Percentiles rank a stretch among this genome's conserved stretches.
phyloP scores from a whole-genome alignment of 768 basidiomycete species.

The Rhodotorula graminis region DNA sequence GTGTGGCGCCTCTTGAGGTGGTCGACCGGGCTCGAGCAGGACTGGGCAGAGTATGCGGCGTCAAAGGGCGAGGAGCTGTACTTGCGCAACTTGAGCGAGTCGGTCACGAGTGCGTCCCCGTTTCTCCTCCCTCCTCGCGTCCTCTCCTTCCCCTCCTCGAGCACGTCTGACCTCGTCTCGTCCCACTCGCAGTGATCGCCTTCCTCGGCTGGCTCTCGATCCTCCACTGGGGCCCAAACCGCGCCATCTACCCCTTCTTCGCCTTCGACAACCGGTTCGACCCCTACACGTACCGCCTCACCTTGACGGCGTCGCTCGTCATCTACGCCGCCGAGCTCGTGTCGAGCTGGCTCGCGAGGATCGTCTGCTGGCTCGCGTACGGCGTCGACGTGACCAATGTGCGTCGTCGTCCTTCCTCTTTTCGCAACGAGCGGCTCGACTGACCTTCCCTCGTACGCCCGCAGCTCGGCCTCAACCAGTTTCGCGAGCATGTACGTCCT shows the following conservation, averaged over 20 bases:
- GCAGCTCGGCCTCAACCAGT: slow-evolving; percentile 48
- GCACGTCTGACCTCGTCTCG: neutral
- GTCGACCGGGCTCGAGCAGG: slow-evolving; percentile 45
- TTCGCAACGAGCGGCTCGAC: neutral
- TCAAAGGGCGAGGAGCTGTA: slow-evolving; percentile 43
- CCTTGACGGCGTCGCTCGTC: slow-evolving; percentile 48
- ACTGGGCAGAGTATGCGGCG: slow-evolving; percentile 47
- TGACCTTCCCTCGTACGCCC: neutral
- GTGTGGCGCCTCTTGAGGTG: slow-evolving; percentile 46
- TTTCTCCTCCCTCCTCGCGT: neutral
- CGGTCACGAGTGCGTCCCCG: slow-evolving; percentile 46
- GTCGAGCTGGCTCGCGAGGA: slow-evolving; percentile 47
- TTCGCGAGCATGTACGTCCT: slow-evolving; percentile 48
- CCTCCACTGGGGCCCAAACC: slow-evolving; percentile 50
- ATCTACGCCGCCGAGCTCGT: slow-evolving; percentile 50
- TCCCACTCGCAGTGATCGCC: slow-evolving; percentile 21
- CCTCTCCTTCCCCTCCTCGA: neutral
- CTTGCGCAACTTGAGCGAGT: slow-evolving; percentile 50
- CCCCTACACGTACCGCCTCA: slow-evolving; percentile 51
- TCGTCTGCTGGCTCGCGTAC: slow-evolving; percentile 45
- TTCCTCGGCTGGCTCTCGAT: slow-evolving; percentile 47
- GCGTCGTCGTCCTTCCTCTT: neutral
- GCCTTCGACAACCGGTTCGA: slow-evolving; percentile 46
- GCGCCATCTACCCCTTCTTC: slow-evolving; percentile 52
- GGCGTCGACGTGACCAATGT: slow-evolving; percentile 47